Evolutionary conservation across 345 rosid genomes (phyloP).

Genomic region (Corchorus olitorius): DNA sequence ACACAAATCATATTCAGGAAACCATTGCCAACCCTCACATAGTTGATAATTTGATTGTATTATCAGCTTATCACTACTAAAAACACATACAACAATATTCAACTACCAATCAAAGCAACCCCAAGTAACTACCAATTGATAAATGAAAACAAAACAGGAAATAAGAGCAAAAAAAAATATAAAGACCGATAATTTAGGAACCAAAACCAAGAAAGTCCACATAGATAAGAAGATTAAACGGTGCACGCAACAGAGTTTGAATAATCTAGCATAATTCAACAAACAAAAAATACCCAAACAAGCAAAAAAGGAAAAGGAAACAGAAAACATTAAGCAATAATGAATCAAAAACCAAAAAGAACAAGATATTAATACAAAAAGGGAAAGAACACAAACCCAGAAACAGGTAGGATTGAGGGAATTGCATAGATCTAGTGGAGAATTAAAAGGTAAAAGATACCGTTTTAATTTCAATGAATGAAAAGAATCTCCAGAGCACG

Average conservation of each 20-base stretch:
- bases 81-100: neutral
- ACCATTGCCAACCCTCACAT: too few species aligned
- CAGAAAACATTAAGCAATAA: neutral
- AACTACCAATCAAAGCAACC: neutral
- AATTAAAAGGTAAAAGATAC: neutral
- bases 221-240: neutral
- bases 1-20: neutral
- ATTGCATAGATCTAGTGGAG: conserved; percentile 17
- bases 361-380: neutral
- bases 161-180: neutral
- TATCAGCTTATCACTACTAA: neutral
- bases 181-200: neutral
- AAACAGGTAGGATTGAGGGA: neutral
- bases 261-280: conserved; percentile 2
- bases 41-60: neutral
- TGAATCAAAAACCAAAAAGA: conserved; percentile 1
- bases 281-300: conserved; percentile 3
- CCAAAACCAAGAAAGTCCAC: neutral
- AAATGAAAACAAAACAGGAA: neutral
- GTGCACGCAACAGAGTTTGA: neutral
- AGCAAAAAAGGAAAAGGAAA: neutral
- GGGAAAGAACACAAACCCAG: conserved; percentile 38
- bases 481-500: conserved; percentile 17
- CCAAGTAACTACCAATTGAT: neutral
- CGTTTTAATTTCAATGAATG: neutral